A percentile compares a stretch with the other conserved stretches of the same genome.
These are phyloP conservation scores for Russula virescens DNA, from an alignment of 768 basidiomycete species.

Conservation along the genomic window DNA sequence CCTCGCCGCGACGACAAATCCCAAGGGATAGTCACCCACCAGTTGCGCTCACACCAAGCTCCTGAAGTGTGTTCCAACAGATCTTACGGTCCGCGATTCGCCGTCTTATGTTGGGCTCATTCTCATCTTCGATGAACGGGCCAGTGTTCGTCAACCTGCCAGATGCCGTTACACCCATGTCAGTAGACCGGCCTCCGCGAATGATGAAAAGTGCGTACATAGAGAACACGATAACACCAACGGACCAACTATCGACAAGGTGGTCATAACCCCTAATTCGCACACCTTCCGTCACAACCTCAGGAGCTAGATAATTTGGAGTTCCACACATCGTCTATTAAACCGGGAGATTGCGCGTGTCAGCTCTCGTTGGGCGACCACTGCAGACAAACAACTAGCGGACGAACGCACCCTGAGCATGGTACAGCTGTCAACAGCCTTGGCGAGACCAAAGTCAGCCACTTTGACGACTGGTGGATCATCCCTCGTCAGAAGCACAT, in stretches of 20 bases:
- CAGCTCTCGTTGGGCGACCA: not conserved
- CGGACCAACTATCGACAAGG: constrained; percentile 93
- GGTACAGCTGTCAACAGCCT: constrained; percentile 75
- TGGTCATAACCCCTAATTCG: constrained; percentile 72
- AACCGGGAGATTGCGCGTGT: not conserved
- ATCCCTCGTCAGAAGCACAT: constrained; percentile 74
- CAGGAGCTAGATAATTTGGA: constrained; percentile 88
- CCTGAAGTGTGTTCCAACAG: constrained; percentile 7
- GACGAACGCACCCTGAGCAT: constrained; percentile 58
- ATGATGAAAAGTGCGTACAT: constrained; percentile 48
- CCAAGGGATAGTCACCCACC: constrained; percentile 37
- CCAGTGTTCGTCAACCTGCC: constrained; percentile 3
- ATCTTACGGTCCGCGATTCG: constrained; percentile 21
- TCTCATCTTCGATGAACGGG: constrained; percentile 17
- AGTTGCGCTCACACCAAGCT: constrained; percentile 30
- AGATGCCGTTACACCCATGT: too few species aligned
- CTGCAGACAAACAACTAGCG: not conserved
- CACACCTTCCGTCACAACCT: constrained; percentile 65
- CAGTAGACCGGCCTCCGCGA: not conserved
- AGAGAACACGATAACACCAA: constrained; percentile 90
- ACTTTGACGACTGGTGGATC: constrained; percentile 74
- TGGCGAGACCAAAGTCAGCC: constrained; percentile 95
- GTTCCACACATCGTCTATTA: constrained; percentile 91
- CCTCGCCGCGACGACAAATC: not conserved
- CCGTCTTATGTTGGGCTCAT: not conserved